A percentile compares a stretch with the other conserved stretches of the same genome.
Conservation (phyloP, 106 monocot genomes). For the Dendrobium officinale region DNA sequence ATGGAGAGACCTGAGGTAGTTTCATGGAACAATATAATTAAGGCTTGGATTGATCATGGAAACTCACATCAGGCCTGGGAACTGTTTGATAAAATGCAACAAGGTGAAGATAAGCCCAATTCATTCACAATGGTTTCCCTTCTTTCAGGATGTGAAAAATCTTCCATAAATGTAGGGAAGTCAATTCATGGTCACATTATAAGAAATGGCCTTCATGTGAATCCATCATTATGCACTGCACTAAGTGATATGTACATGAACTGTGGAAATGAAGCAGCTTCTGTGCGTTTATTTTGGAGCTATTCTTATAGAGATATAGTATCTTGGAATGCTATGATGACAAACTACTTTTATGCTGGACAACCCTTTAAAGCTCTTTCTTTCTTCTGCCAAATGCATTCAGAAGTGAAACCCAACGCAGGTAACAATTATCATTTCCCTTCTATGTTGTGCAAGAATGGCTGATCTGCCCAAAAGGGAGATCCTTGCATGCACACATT, state of each 20-base stretch:
- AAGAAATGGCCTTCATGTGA: constrained; percentile 14
- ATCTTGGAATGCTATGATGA: constrained; percentile 34
- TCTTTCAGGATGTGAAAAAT: constrained; percentile 21
- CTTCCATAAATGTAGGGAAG: constrained; percentile 10
- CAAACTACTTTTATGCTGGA: constrained; percentile 9
- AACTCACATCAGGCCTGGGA: constrained; percentile 10
- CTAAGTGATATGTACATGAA: constrained; percentile 28
- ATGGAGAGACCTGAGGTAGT: constrained; percentile 10
- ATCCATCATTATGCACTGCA: constrained; percentile 22
- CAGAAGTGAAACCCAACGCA: constrained; percentile 12
- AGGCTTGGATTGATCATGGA: constrained; percentile 4
- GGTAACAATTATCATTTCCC: constrained; percentile 14
- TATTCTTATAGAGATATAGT: constrained; percentile 18
- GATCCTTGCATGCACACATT: constrained; percentile 23
- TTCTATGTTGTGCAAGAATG: constrained; percentile 18
- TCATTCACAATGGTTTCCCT: constrained; percentile 28
- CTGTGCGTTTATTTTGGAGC: constrained; percentile 16
- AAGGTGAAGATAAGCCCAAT: constrained; percentile 14
- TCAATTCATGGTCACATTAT: constrained; percentile 23
- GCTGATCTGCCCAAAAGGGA: constrained; percentile 14
- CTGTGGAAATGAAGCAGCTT: constrained; percentile 16
- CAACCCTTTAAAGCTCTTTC: constrained; percentile 12
- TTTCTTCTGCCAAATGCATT: constrained; percentile 20
- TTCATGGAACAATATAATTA: constrained; percentile 18
- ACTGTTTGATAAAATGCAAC: constrained; percentile 15